phyloP scores from a whole-genome alignment of 2,329 filamentous ascomycete species.

The Hypoxylon sp. region DNA sequence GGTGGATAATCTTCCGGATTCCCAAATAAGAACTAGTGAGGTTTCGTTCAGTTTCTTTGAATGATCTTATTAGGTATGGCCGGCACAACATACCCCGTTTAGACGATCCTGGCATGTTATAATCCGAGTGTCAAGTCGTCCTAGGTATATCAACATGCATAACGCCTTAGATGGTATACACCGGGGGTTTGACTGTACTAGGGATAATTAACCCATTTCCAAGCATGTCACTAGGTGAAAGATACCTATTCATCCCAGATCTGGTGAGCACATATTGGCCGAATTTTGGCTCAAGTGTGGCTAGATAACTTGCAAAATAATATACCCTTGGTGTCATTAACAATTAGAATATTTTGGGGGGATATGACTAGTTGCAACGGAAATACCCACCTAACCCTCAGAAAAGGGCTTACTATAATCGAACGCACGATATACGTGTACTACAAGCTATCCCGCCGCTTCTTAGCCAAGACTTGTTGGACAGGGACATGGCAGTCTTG shows the following conservation, averaged over 20 bases:
- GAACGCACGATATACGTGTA: background rate
- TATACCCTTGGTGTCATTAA: background rate
- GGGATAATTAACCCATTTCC: background rate
- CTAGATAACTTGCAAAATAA: background rate
- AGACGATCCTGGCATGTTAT: background rate
- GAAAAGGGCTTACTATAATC: background rate
- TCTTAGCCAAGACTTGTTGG: background rate
- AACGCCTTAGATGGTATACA: background rate
- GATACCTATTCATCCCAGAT: background rate
- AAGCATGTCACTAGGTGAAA: background rate
- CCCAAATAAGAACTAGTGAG: constrained; percentile 19
- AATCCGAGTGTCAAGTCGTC: background rate
- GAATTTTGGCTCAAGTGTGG: background rate
- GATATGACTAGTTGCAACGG: background rate
- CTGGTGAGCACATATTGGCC: background rate
- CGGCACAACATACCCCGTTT: constrained; percentile 13
- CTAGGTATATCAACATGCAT: background rate
- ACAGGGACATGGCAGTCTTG: background rate
- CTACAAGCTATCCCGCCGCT: background rate
- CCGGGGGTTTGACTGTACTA: background rate
- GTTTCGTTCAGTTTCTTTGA: constrained; percentile 1
- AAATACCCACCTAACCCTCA: background rate
- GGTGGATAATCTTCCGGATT: constrained; percentile 19
- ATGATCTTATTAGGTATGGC: constrained; percentile 1
- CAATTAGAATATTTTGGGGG: background rate